Base-by-base conservation (phyloP, 73 alveolate species). In the Blepharisma japonicum region DNA sequence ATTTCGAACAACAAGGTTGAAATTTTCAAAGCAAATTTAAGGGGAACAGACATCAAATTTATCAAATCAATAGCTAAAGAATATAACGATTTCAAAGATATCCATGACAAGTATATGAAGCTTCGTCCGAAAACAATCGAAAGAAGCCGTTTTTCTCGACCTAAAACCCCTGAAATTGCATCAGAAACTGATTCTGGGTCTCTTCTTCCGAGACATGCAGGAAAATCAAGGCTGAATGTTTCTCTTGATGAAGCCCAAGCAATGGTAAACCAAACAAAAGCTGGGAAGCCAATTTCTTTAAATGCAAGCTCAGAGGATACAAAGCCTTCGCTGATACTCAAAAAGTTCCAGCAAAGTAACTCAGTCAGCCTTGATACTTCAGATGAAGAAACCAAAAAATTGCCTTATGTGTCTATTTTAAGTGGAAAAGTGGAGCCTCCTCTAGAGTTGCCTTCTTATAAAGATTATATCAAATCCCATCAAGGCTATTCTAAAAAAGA, bases 361-460 rank as follows among this genome's bases (percentile, higher is more conserved):
- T n/a, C 39, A 9, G 23, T 61, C 14, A 20, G 23, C 47, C 5
- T 61, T n/a, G 74, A 61, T 18, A 39, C 14, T 25, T 0, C 50
- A 61, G 38, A n/a, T 20, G 74, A 61, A 61, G 18, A 25, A 20
- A 39, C 18, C 18, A 11, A 25, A 18, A n/a, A 20, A 14, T 5
- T 61, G 46, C 74, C 74, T 1, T 39, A 61, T 61, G 74, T 61
- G 5, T 61, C 74, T 14, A 61, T 61, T 61, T 20, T n/a, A 25
- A 61, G 47, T 20, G 74, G 74, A n/a, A 61, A 61, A 39, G 74
- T 61, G 11, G 23, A 61, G 23, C 39, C 39, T 61, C 49, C 50
- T 20, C 14, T 61, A 1, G 74, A 61, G 5, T 4, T 61, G 14
- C 74, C 74, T 20, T 61, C 74, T 14, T 61, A 14, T 25, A 61